Evolutionary conservation across 768 basidiomycete genomes (phyloP), one percentile per base, ranked within the genome.

Genomic region (Mycena sanguinolenta): DNA sequence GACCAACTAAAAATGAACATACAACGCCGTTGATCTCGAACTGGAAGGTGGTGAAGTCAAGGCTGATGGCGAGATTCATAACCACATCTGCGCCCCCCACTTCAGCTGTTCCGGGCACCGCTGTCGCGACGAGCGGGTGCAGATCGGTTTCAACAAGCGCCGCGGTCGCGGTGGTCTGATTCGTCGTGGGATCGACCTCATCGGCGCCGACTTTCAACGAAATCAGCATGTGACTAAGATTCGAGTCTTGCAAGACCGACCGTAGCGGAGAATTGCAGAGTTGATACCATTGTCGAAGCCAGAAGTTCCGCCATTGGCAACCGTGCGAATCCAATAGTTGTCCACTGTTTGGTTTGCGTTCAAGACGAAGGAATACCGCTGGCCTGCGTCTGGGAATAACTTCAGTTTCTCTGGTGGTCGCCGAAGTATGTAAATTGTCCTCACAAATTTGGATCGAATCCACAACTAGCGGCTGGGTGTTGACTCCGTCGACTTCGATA

Each of bases 241-340:
- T n/a, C n/a, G n/a, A n/a, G n/a, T n/a, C n/a, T n/a, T n/a, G n/a
- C n/a, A n/a, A n/a, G n/a, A n/a, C n/a, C n/a, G n/a, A n/a, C n/a
- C n/a, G 64, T 90, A 90, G 49, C 87, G 83, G 36, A 90, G 75
- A 65, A 90, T 88, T 6, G 87, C 89, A 36, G 81, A 81, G 75
- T 87, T 88, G 69, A 84, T 79, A 7, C 83, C 83, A n/a, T 77
- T 79, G 0, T 69, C 73, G 59, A 84, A 85, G 21, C 74, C 81
- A 19, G 77, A 55, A 5, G 60, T 39, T 0, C 79, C 72, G 36
- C 70, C 65, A 69, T 77, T 74, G 60, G 79, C 79, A 53, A 79
- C 67, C 21, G 83, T 77, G 55, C 83, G 82, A 52, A 85, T 78
- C 83, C 84, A 91, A 76, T 90, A 91, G 74, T 89, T 91, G 2